A percentile compares a stretch with the other conserved stretches of the same genome.
Conservation (phyloP, 2,329 filamentous ascomycete genomes). For the Fusarium nodosum region DNA sequence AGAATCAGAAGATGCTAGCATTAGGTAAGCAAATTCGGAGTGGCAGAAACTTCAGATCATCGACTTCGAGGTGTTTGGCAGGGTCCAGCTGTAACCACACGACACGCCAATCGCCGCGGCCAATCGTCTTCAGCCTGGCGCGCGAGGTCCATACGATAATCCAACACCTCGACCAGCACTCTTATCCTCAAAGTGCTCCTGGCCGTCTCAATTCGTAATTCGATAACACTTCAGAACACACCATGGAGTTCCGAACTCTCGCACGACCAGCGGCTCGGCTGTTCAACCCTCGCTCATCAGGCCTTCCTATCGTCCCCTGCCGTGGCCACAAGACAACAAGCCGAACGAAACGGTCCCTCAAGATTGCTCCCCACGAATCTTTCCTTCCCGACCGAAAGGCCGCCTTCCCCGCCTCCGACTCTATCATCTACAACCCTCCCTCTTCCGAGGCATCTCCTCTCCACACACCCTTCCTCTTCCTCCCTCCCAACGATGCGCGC, state of each 20-base stretch:
- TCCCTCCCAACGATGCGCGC: slow-evolving; percentile 69
- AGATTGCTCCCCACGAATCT: slow-evolving; percentile 71
- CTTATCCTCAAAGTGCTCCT: background rate
- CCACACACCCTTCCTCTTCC: slow-evolving; percentile 76
- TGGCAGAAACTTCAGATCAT: slow-evolving; percentile 49
- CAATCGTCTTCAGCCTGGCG: slow-evolving; percentile 42
- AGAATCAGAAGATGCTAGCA: background rate
- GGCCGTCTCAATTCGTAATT: slow-evolving; percentile 2
- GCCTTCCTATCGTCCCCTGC: slow-evolving; percentile 47
- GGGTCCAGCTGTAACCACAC: slow-evolving; percentile 36
- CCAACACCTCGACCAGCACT: slow-evolving; percentile 1
- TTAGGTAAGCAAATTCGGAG: slow-evolving; percentile 39
- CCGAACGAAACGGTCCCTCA: slow-evolving; percentile 70
- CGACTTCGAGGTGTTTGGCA: slow-evolving; percentile 37
- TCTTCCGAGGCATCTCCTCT: slow-evolving; percentile 68
- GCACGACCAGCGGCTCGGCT: slow-evolving; percentile 55
- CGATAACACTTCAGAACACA: slow-evolving; percentile 22
- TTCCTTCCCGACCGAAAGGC: slow-evolving; percentile 62
- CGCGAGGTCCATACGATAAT: slow-evolving; percentile 30
- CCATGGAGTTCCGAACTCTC: slow-evolving; percentile 56
- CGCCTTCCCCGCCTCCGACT: slow-evolving; percentile 52
- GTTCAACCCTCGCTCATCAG: slow-evolving; percentile 47
- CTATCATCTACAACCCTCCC: slow-evolving; percentile 71
- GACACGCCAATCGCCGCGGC: slow-evolving; percentile 46
- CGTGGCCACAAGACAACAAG: slow-evolving; percentile 65